A percentile compares a stretch with the other conserved stretches of the same genome.
Evolutionary conservation across 306 rosid genomes (phyloP).

Genomic region (Prunus persica): Prunus_persica_NCBIv2 NC_034013.1:15342501-15343000

Average conservation of each 20-base stretch:
- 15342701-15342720: constrained; percentile 2
- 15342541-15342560: constrained; percentile 48
- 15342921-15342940: neutral
- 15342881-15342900: neutral
- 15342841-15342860: neutral
- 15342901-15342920: neutral
- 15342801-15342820: neutral
- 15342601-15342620: constrained; percentile 63
- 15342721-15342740: constrained; percentile 6
- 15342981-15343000: neutral
- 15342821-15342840: neutral
- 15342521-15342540: constrained; percentile 39
- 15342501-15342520: constrained; percentile 50
- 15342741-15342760: neutral
- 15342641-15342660: constrained; percentile 63
- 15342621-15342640: constrained; percentile 73
- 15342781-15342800: neutral
- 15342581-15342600: constrained; percentile 78
- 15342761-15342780: neutral
- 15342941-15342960: neutral
- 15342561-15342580: constrained; percentile 81
- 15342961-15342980: neutral
- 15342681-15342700: constrained; percentile 36
- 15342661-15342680: constrained; percentile 81
- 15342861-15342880: neutral